These are phyloP conservation scores for Penicillium fimorum DNA, from an alignment of 495 filamentous ascomycete species.

Conservation along the genomic window DNA sequence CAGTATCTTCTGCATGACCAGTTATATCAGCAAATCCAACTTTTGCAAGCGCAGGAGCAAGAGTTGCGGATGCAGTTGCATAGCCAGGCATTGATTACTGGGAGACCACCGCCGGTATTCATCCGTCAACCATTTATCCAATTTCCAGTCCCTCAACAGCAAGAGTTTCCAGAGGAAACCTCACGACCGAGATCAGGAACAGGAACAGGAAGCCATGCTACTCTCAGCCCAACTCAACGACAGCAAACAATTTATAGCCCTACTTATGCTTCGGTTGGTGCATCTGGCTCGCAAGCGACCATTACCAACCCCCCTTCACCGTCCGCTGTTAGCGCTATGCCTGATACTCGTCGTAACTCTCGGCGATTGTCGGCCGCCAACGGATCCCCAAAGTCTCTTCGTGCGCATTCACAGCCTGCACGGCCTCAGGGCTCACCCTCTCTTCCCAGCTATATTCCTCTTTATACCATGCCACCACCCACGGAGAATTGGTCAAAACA, in stretches of 20 bases:
- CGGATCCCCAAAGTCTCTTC: conserved; percentile 50
- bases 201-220: conserved; percentile 46
- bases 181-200: conserved; percentile 43
- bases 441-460: conserved; percentile 36
- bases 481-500: conserved; percentile 35
- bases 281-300: conserved; percentile 44
- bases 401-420: conserved; percentile 67
- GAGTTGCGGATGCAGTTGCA: conserved; percentile 61
- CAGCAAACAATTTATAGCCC: conserved; percentile 50
- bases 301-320: conserved; percentile 65
- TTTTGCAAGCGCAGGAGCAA: conserved; percentile 65
- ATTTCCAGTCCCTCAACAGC: conserved; percentile 43
- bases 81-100: conserved; percentile 54
- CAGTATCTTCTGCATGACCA: conserved; percentile 57
- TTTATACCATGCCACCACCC: conserved; percentile 38
- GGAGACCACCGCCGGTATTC: conserved; percentile 47
- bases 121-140: conserved; percentile 49
- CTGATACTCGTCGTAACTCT: conserved; percentile 55
- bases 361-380: conserved; percentile 58
- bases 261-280: conserved; percentile 45
- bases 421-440: conserved; percentile 49
- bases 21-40: conserved; percentile 61
- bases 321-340: conserved; percentile 50
- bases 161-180: conserved; percentile 41
- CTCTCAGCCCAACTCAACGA: conserved; percentile 46